phyloP scores from a whole-genome alignment of 2,329 filamentous ascomycete species.

The Samsoniella hepiali region DNA sequence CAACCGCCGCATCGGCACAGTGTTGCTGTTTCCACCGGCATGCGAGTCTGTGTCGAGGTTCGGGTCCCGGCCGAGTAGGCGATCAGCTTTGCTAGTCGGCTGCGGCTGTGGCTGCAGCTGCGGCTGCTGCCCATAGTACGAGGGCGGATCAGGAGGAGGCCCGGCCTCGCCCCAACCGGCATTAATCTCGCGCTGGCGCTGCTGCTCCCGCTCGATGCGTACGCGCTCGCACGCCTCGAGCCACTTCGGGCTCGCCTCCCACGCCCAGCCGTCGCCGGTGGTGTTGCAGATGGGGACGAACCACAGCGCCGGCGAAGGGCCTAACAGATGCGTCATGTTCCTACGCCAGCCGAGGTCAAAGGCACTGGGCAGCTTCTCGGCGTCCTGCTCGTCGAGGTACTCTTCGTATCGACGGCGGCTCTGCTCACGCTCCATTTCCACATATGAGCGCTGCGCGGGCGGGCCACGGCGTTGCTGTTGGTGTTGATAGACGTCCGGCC shows the following conservation, averaged over 20 bases:
- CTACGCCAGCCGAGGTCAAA: conserved; percentile 84
- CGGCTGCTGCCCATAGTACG: conserved; percentile 24
- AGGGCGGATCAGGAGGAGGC: conserved; percentile 25
- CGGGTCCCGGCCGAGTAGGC: conserved; percentile 55
- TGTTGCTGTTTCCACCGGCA: conserved; percentile 14
- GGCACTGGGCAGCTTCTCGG: conserved; percentile 81
- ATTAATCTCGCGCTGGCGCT: conserved; percentile 59
- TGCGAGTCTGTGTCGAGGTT: conserved; percentile 44
- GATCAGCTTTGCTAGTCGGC: conserved; percentile 51
- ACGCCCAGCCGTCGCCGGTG: conserved; percentile 87
- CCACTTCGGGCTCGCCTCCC: conserved; percentile 84
- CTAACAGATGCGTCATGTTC: conserved; percentile 81
- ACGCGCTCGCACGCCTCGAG: conserved; percentile 65
- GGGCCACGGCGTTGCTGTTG: conserved; percentile 25
- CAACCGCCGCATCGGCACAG: conserved; percentile 46
- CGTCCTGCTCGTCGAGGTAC: conserved; percentile 89
- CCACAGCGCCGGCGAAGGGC: conserved; percentile 71
- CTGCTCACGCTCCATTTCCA: conserved; percentile 53
- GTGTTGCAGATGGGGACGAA: conserved; percentile 78
- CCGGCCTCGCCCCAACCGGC: conserved; percentile 61
- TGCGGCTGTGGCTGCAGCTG: conserved; percentile 26
- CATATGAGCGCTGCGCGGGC: conserved; percentile 49
- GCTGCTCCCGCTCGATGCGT: conserved; percentile 53
- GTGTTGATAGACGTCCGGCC: conserved; percentile 15
- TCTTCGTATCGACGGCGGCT: conserved; percentile 56